Base-by-base conservation (phyloP, 106 monocot genomes). In the Platanthera guangdongensis region DNA sequence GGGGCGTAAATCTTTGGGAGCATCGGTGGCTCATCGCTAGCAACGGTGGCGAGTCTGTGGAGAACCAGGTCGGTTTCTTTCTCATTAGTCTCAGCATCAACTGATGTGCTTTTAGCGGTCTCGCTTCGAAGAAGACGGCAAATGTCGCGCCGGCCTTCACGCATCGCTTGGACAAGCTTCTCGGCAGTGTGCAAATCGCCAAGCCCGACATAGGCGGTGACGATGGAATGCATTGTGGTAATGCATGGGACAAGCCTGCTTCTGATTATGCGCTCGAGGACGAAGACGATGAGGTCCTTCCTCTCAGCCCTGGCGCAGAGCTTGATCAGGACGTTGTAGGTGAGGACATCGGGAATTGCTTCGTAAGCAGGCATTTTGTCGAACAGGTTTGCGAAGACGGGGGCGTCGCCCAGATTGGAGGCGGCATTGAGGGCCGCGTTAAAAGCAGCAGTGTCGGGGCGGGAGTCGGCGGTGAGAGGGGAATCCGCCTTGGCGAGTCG, bases 321-420 rank as follows among this genome's bases (percentile, higher is more conserved):
- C 83, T 96, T 96, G 83, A 96, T 84, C 7, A 91, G 46, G 19
- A 96, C 80, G 54, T 96, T 96, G 80, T 89, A 90, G 8, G 87
- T 89, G 9, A 96, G 77, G 14, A 89, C 90, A 67, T 96, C 96
- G 0, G 96, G 91, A 50, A 22, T 4, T 6, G 75, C 72, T 4
- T 73, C 55, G 16, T 79, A 91, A 73, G 81, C 78, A 7, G 79
- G 77, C 96, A 96, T 96, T 76, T 87, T 90, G 16, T 87, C 86
- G 75, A 95, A 92, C 76, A 92, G 72, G 75, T 88, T 54, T 6
- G 68, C 63, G 81, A 95, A 92, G 16, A 75, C 76, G 11, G 6
- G 68, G 19, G 78, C 80, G 75, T 92, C 85, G 57, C 95, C 95
- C 18, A 92, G 77, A 72, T 95, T 95, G 19, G 95, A 87, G 82